Base-by-base conservation (phyloP, 495 filamentous ascomycete genomes). In the Aspergillus panamensis region DNA sequence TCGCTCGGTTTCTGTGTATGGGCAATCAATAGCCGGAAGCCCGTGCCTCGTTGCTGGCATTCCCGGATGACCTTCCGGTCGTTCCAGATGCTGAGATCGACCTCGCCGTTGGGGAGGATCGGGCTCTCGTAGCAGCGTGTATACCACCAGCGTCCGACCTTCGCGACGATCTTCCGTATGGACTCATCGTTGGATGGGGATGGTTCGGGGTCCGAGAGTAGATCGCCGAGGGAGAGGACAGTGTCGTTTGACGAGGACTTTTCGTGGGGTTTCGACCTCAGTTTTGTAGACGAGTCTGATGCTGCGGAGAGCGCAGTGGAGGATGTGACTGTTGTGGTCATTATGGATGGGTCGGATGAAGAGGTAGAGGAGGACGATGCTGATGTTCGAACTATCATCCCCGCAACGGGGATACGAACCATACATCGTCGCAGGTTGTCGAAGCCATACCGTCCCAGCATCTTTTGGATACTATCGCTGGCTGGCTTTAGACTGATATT, bases 101-200 rank as follows among this genome's bases (percentile, higher is more conserved):
- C 67, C 51, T 80, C 78, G 29, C 77, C 81, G 25, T 81, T 76
- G 1, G 79, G 73, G 21, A 81, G 71, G 14, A 87, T 76, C 8
- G 80, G 75, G 19, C 80, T 80, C 75, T 97, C 94, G 69, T 97
- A 97, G 77, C 91, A 96, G 50, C 87, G 81, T 5, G 83, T 87
- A 71, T 96, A 97, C 94, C 95, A 97, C 91, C 92, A 98, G 39
- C 95, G 79, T 14, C 94, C 95, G 8, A 98, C 93, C 58, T 84
- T 86, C 17, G 92, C 85, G 17, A 97, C 91, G 77, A 96, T 95
- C 65, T 91, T 92, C 4, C 90, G 88, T 63, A 97, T 95, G 52
- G 83, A 86, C 62, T 90, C 87, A 65, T 95, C 90, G 6, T 83
- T 80, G 17, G 78, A 76, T 3, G 82, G 75, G 21, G 82, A 76